phyloP scores from a whole-genome alignment of 2,329 filamentous ascomycete species.

The Venturia asperata region DNA sequence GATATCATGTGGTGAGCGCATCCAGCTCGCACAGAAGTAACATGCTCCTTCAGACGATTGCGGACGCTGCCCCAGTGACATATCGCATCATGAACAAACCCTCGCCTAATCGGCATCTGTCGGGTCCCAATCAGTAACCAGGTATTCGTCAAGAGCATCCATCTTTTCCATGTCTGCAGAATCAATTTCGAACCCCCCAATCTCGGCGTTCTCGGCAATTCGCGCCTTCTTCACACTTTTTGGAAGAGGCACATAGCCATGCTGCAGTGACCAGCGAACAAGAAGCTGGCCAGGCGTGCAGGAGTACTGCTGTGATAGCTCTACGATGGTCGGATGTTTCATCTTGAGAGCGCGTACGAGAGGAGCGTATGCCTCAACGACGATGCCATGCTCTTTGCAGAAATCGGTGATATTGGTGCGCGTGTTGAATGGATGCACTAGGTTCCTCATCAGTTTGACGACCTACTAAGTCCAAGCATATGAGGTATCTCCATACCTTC shows the following conservation, averaged over 20 bases:
- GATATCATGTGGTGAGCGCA: neutral
- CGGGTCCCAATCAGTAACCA: constrained; percentile 50
- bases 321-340: constrained; percentile 55
- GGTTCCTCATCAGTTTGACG: too few species aligned
- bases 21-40: neutral
- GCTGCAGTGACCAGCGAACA: constrained; percentile 71
- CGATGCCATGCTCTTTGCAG: constrained; percentile 59
- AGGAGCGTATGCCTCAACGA: constrained; percentile 74
- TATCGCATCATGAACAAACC: neutral
- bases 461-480: too few species aligned
- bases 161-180: constrained; percentile 56
- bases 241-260: constrained; percentile 64
- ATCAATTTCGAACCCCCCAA: constrained; percentile 55
- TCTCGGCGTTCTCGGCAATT: constrained; percentile 57
- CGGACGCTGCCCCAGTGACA: neutral
- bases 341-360: constrained; percentile 65
- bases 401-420: constrained; percentile 58
- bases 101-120: neutral
- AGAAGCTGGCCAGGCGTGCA: constrained; percentile 68
- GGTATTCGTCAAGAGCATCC: constrained; percentile 61
- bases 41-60: neutral
- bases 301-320: constrained; percentile 58
- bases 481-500: constrained; percentile 26
- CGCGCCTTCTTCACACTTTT: constrained; percentile 61
- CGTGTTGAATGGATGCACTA: constrained; percentile 71